phyloP scores from a whole-genome alignment of 352 stramenopile species.

The Phytopythium chamaehyphon region DNA sequence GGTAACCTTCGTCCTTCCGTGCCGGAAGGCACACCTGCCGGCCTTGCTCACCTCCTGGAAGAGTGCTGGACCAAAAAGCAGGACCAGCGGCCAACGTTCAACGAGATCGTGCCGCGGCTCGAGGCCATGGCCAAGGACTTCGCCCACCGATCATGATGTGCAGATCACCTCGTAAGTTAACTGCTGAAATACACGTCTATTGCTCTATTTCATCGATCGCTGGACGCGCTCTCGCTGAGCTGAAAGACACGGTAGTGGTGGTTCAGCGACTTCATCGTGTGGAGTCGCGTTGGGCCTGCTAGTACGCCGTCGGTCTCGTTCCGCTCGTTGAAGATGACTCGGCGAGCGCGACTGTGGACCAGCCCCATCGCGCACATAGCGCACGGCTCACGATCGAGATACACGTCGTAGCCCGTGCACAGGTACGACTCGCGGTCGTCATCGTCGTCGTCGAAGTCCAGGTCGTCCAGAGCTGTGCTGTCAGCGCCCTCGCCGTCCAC shows the following conservation, averaged over 20 bases:
- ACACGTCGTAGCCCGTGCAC: slow-evolving; percentile 88
- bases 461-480: not conserved
- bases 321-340: slow-evolving; percentile 63
- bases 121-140: slow-evolving; percentile 82
- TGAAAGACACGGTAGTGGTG: slow-evolving; percentile 86
- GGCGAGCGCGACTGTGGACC: slow-evolving; percentile 76
- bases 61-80: slow-evolving; percentile 87
- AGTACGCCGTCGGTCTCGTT: slow-evolving; percentile 67
- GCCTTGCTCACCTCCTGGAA: slow-evolving; percentile 54
- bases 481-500: slow-evolving; percentile 5
- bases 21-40: slow-evolving; percentile 54
- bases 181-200: slow-evolving; percentile 2
- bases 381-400: slow-evolving; percentile 81
- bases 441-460: slow-evolving; percentile 1
- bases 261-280: slow-evolving; percentile 86
- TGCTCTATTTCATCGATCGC: not conserved
- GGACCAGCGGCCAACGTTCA: slow-evolving; percentile 74
- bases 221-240: slow-evolving; percentile 10
- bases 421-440: slow-evolving; percentile 64
- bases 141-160: slow-evolving; percentile 9
- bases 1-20: slow-evolving; percentile 70
- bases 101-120: slow-evolving; percentile 76
- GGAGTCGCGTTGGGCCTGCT: slow-evolving; percentile 52
- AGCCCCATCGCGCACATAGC: slow-evolving; percentile 90
- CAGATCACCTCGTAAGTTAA: slow-evolving; percentile 7